phyloP scores from a whole-genome alignment of 2,329 filamentous ascomycete genomes.

The Hirsutella minnesotensis region DNA sequence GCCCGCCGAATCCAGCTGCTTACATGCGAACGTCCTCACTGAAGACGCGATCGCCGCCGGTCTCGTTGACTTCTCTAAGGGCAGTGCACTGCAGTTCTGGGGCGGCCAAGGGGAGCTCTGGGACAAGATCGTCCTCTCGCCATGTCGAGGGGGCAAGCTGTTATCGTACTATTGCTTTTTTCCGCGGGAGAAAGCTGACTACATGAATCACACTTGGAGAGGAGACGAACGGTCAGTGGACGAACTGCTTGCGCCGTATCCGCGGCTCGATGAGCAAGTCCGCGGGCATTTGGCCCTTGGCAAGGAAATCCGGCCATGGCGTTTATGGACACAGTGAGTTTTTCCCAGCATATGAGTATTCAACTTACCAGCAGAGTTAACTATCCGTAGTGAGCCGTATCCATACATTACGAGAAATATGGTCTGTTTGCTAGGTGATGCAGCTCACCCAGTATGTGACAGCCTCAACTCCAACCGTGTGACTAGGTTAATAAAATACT shows the following conservation, averaged over 20 bases:
- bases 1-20: slow-evolving; percentile 48
- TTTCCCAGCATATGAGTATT: no score
- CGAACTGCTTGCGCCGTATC: slow-evolving; percentile 49
- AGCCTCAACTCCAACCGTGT: no score
- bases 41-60: slow-evolving; percentile 46
- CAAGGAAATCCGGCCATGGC: slow-evolving; percentile 52
- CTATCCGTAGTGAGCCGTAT: slow-evolving; percentile 47
- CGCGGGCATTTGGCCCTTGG: slow-evolving; percentile 45
- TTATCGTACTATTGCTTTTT: slow-evolving; percentile 64
- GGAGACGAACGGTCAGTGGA: slow-evolving; percentile 38
- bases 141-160: slow-evolving; percentile 53
- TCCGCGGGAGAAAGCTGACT: slow-evolving; percentile 42
- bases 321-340: slow-evolving; percentile 53
- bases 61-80: slow-evolving; percentile 48
- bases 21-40: slow-evolving; percentile 53
- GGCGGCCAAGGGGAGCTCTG: slow-evolving; percentile 50
- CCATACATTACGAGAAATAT: slow-evolving; percentile 38
- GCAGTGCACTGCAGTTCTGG: slow-evolving; percentile 58
- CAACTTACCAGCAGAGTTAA: no score
- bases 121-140: slow-evolving; percentile 61
- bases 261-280: slow-evolving; percentile 46
- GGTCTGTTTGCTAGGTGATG: slow-evolving; percentile 52
- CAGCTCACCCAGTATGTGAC: slow-evolving; percentile 52
- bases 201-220: slow-evolving; percentile 48
- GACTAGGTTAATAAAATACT: no score